Conservation (phyloP, 768 basidiomycete species). For the Mycena indigotica region DNA sequence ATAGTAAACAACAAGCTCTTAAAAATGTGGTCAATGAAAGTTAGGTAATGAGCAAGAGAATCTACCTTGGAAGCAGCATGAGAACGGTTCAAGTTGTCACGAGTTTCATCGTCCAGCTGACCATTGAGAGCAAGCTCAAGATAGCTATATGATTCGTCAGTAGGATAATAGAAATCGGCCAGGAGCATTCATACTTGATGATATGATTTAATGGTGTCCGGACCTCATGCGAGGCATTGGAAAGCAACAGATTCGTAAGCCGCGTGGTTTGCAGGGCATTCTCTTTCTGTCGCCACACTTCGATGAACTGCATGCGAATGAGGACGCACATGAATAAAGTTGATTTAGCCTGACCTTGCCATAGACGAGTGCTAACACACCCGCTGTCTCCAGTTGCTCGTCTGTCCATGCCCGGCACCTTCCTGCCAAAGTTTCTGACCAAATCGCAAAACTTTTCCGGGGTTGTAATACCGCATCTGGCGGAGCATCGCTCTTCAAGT, state of each 20-base stretch:
- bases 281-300: slow-evolving; percentile 85
- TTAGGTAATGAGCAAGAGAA: background rate
- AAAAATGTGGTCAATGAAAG: background rate
- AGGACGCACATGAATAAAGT: background rate
- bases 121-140: slow-evolving; percentile 82
- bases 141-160: slow-evolving; percentile 45
- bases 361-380: slow-evolving; percentile 77
- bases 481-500: slow-evolving; percentile 44
- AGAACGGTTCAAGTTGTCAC: slow-evolving; percentile 70
- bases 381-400: slow-evolving; percentile 81
- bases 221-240: slow-evolving; percentile 85
- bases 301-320: slow-evolving; percentile 63
- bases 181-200: slow-evolving; percentile 58
- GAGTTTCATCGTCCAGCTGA: slow-evolving; percentile 68
- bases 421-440: slow-evolving; percentile 75
- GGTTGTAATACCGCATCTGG: slow-evolving; percentile 58
- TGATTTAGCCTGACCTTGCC: slow-evolving; percentile 51
- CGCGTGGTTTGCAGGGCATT: slow-evolving; percentile 69
- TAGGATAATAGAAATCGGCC: background rate
- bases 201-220: slow-evolving; percentile 81
- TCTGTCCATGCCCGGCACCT: slow-evolving; percentile 75
- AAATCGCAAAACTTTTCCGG: slow-evolving; percentile 76
- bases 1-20: slow-evolving; percentile 79
- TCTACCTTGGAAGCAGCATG: slow-evolving; percentile 74
- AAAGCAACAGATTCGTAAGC: slow-evolving; percentile 71